These are phyloP conservation scores for Persicaria tinctoria DNA, from an alignment of 148 eudicot genomes.

Conservation along the genomic window DNA sequence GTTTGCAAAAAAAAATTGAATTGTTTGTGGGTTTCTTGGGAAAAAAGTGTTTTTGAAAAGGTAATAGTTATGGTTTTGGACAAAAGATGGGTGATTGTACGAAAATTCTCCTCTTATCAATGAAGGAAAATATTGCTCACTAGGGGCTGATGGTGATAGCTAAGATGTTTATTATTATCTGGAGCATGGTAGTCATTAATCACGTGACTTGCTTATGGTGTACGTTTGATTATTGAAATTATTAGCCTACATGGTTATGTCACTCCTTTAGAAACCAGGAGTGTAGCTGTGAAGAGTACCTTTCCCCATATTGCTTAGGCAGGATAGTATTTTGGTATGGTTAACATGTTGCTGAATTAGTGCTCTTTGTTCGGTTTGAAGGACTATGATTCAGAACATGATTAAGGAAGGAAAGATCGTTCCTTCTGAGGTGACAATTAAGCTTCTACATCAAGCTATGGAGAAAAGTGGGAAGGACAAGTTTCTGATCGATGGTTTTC, in stretches of 20 bases:
- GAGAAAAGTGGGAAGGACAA: constrained; percentile 20
- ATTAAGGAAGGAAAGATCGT: constrained; percentile 32
- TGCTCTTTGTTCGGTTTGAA: constrained; percentile 9
- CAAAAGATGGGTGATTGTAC: too few relatives aligned
- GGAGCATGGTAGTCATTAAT: not conserved
- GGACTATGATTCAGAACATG: constrained; percentile 30
- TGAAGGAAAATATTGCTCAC: not conserved
- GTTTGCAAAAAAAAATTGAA: too few relatives aligned
- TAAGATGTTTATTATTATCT: not conserved
- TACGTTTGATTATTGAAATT: not conserved
- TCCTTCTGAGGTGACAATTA: constrained; percentile 26
- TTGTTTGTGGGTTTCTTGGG: too few relatives aligned
- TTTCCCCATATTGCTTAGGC: not conserved
- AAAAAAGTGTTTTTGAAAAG: too few relatives aligned
- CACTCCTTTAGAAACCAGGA: too few relatives aligned
- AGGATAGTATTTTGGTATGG: not conserved
- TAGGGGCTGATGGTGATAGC: not conserved
- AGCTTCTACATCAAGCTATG: constrained; percentile 29
- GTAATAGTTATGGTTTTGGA: too few relatives aligned
- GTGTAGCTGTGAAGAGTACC: too few relatives aligned
- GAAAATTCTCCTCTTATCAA: too few relatives aligned
- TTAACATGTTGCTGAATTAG: not conserved
- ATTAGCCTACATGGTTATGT: not conserved
- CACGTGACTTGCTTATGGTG: not conserved
- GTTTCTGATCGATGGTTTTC: constrained; percentile 41